Evolutionary conservation across 345 rosid genomes (phyloP).

Genomic region (Syzygium grande): DNA sequence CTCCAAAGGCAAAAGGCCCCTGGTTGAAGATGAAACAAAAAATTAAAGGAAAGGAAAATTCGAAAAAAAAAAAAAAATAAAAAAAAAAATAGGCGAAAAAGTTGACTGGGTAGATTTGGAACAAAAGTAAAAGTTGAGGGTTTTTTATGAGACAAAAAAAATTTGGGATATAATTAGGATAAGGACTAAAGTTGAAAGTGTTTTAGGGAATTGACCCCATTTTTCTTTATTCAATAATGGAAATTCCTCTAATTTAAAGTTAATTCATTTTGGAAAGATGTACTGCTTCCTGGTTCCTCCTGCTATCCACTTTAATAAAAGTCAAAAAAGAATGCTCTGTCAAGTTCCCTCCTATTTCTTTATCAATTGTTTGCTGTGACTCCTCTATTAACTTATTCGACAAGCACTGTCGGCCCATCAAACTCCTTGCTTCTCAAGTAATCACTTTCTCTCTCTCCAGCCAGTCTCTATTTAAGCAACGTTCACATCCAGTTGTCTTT

Average conservation of each 20-base stretch:
- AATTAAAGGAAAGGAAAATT: too few relatives aligned
- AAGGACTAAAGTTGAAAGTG: too few relatives aligned
- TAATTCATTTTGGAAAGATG: background rate
- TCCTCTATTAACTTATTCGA: slow-evolving; percentile 6
- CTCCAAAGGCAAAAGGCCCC: too few relatives aligned
- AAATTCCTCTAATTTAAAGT: background rate
- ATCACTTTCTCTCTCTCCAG: background rate
- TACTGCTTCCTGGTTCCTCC: background rate
- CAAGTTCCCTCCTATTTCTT: background rate
- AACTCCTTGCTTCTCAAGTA: slow-evolving; percentile 21
- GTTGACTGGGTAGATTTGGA: too few relatives aligned
- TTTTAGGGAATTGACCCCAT: too few relatives aligned
- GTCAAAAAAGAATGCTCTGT: background rate
- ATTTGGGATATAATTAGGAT: too few relatives aligned
- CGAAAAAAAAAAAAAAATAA: too few relatives aligned
- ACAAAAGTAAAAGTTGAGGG: too few relatives aligned
- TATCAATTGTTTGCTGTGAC: background rate
- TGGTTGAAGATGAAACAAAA: too few relatives aligned
- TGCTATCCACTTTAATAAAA: background rate
- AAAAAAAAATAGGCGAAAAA: too few relatives aligned
- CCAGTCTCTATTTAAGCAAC: background rate
- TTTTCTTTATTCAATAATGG: background rate
- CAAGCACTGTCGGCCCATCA: slow-evolving; percentile 6
- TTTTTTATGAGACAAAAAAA: too few relatives aligned
- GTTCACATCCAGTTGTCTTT: background rate